These are phyloP conservation scores for Psilocybe azurescens DNA, from an alignment of 768 basidiomycete genomes.

Conservation along the genomic window DNA sequence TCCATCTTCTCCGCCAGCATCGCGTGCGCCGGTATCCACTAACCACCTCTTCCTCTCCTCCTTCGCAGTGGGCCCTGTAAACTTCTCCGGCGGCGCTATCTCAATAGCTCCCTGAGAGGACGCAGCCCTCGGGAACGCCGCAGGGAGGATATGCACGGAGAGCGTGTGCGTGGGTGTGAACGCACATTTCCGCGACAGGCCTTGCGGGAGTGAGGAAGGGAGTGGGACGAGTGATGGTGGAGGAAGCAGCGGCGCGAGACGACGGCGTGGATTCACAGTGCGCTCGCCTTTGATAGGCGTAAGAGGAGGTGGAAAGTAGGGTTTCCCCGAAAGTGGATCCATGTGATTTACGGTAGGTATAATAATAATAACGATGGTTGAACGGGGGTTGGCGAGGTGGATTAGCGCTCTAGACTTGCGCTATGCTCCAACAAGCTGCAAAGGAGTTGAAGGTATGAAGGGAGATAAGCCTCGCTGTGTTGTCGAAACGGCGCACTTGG, in stretches of 20 bases:
- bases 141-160: constrained; percentile 28
- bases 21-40: constrained; percentile 11
- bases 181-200: constrained; percentile 16
- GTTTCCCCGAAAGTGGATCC: constrained; percentile 25
- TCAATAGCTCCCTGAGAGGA: constrained; percentile 21
- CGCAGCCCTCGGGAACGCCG: constrained; percentile 27
- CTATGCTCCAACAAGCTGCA: no score
- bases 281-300: constrained; percentile 18
- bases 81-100: constrained; percentile 22
- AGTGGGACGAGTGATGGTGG: constrained; percentile 20
- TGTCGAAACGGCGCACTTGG: not conserved
- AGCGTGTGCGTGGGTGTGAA: constrained; percentile 28
- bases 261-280: constrained; percentile 24
- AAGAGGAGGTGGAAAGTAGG: constrained; percentile 21
- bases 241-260: constrained; percentile 20
- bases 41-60: constrained; percentile 27
- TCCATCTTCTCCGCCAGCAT: constrained; percentile 25
- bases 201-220: constrained; percentile 18
- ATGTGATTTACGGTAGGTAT: constrained; percentile 3
- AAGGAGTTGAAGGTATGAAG: not conserved
- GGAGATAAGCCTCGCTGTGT: not conserved
- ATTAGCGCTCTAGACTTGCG: no score
- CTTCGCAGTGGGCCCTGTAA: constrained; percentile 17
- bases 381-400: no score
- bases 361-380: no score